phyloP scores from a whole-genome alignment of 139 green algal species.

The Coelastrella sp. region DNA sequence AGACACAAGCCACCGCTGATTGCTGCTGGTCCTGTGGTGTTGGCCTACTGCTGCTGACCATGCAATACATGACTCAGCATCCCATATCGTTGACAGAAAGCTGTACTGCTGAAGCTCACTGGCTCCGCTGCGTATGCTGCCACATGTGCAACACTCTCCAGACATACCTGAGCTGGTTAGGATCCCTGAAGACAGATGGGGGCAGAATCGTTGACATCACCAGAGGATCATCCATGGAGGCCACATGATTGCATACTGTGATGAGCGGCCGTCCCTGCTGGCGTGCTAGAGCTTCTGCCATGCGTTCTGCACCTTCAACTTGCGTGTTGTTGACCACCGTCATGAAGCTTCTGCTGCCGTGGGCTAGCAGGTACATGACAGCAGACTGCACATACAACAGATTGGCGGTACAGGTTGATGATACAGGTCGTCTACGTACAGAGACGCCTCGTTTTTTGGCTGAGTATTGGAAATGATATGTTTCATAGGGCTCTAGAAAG shows the following conservation, averaged over 20 bases:
- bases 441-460: too few relatives aligned
- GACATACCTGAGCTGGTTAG: conserved; percentile 58
- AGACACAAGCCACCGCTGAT: too few relatives aligned
- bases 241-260: conserved; percentile 93
- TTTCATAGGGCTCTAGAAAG: too few relatives aligned
- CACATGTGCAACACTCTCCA: neutral
- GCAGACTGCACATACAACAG: conserved; percentile 20
- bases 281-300: conserved; percentile 68
- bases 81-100: neutral
- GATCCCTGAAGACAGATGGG: conserved; percentile 52
- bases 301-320: conserved; percentile 59
- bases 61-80: too few relatives aligned
- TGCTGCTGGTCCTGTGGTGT: too few relatives aligned
- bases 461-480: too few relatives aligned
- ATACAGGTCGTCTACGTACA: too few relatives aligned
- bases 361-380: conserved; percentile 52
- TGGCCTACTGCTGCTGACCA: too few relatives aligned
- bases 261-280: conserved; percentile 73
- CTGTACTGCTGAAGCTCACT: neutral
- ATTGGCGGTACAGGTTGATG: neutral
- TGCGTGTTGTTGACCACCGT: conserved; percentile 53
- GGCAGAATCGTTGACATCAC: conserved; percentile 84
- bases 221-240: conserved; percentile 90
- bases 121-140: neutral
- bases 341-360: conserved; percentile 51